Base-by-base conservation (phyloP, 2,329 filamentous ascomycete genomes). In the Aspergillus chevalieri region DNA sequence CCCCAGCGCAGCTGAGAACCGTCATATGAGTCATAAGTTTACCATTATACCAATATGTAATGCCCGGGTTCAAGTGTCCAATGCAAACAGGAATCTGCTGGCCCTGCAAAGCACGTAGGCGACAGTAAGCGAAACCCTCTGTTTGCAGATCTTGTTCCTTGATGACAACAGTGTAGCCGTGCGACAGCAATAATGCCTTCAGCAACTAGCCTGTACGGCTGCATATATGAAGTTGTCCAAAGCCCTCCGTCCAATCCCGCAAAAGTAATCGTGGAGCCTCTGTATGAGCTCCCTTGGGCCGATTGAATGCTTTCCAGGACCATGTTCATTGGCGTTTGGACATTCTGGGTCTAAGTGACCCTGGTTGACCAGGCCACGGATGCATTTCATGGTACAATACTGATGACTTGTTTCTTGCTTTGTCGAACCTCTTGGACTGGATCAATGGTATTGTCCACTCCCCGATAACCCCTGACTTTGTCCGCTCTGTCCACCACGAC, bases 241-340 rank as follows among this genome's bases (percentile, higher is more conserved):
- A 64, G 7, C 61, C 56, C 17, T 47, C 8, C 17, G 57, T 28
- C 47, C 50, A 55, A 50, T 59, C 43, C 26, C 39, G 46, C 8
- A 41, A 36, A 44, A 61, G 55, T 48, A 55, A 48, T 43, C 47
- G 41, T 57, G 44, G 34, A 61, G 47, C 44, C 41, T 24, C 39
- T 47, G 48, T 10, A 50, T 61, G 39, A 62, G 59, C 28, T 62
- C 54, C 9, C 48, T 44, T 33, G 51, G 47, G 5, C 39, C 49
- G 9, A 60, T 48, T 48, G 52, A 58, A 43, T 77, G 70, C 49
- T 64, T 57, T 10, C 36, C 50, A 4, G 63, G 49, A 52, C 57
- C 36, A 39, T 39, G 15, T 10, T 10, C 12, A 36, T 6, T n/a
- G 12, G 34, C 34, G 33, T 77, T 77, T 0, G 70, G 74, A 56